phyloP scores from a whole-genome alignment of 2,329 filamentous ascomycete genomes.

The Exophiala sideris region DNA sequence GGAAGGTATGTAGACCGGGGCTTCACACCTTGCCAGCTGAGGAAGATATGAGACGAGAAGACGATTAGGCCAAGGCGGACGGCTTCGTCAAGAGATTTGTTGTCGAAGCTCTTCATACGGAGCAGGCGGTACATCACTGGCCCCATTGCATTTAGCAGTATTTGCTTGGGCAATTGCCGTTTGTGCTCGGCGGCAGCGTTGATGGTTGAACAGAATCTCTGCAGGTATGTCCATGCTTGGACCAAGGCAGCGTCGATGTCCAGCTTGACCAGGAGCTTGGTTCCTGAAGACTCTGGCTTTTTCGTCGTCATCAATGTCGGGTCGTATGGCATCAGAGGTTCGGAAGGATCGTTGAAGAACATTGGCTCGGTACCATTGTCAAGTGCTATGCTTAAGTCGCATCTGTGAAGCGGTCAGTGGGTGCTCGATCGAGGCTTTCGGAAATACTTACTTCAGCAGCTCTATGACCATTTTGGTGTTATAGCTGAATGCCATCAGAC shows the following conservation, averaged over 20 bases:
- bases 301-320: too few species aligned
- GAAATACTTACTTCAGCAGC: conserved; percentile 31
- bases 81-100: conserved; percentile 33
- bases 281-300: too few species aligned
- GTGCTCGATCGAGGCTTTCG: too few species aligned
- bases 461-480: conserved; percentile 38
- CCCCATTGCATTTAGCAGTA: conserved; percentile 34
- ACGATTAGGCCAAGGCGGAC: conserved; percentile 42
- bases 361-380: conserved; percentile 24
- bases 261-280: too few species aligned
- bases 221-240: conserved; percentile 28
- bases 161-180: conserved; percentile 25
- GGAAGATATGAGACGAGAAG: conserved; percentile 38
- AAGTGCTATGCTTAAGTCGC: conserved; percentile 31
- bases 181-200: conserved; percentile 27
- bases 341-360: conserved; percentile 27
- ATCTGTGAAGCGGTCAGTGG: conserved; percentile 12
- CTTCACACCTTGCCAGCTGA: conserved; percentile 36
- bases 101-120: conserved; percentile 30
- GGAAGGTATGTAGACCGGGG: conserved; percentile 25
- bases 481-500: conserved; percentile 31
- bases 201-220: conserved; percentile 30
- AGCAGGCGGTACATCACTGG: conserved; percentile 44
- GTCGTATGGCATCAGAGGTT: too few species aligned
- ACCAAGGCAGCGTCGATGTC: conserved; percentile 25